Evolutionary conservation across 441 rosid genomes (phyloP), one percentile per base, ranked within the genome.

Genomic region (Sinapis alba): DNA sequence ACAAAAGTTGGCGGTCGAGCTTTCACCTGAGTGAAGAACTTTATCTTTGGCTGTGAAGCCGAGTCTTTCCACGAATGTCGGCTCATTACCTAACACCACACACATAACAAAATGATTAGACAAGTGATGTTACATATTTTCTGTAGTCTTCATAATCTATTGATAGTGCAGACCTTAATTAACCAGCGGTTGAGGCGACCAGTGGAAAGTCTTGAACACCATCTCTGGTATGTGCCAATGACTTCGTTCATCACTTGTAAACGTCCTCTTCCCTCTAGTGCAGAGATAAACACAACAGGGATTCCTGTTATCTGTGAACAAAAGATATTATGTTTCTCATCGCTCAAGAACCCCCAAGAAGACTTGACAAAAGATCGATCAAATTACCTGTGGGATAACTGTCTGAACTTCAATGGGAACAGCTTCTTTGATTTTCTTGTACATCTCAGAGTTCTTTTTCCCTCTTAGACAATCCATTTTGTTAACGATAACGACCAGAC

Each of bases 1-100:
- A 95, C 91, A 74, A 95, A 95, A 71, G 99, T 95, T 1, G 98
- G 98, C 3, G 99, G 98, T 28, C 99, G 83, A 21, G 95, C 99
- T 89, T 95, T 95, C 83, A 95, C 99, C 73, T 93, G 99, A 34
- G 99, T 88, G 82, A 95, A 88, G 75, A 91, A 95, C 82, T 95
- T 95, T 64, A 95, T 87, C 87, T 90, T 95, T 15, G 95, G 92
- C 71, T 91, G 93, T 7, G 96, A 85, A 16, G 97, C 90, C 43
- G 85, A 87, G 74, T 88, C 98, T 87, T 85, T 95, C 99, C 99
- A 95, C 1, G 98, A 95, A 78, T 93, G 99, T 69, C 98, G 81
- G 80, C 99, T 91, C 95, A 89, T 86, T 23, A 95, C 92, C 99
- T 92, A 83, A 69, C 12, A n/a, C 54, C 65, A 12, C 59, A 15